Conservation (phyloP, 106 monocot species). For the Phalaenopsis aphrodite region DNA sequence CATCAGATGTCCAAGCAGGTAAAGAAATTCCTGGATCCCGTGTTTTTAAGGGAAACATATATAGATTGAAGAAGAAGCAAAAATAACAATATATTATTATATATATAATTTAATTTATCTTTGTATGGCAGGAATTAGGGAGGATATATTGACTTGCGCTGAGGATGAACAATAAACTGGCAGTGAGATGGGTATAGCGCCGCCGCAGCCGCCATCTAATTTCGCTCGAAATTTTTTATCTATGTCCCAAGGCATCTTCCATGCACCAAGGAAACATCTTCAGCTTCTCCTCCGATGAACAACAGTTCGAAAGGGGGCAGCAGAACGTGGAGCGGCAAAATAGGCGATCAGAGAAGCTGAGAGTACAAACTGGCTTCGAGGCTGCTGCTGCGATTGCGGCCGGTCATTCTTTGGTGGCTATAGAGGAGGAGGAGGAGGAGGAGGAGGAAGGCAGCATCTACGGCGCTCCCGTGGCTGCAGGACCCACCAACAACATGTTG, state of each 20-base stretch:
- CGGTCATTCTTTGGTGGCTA: constrained; percentile 18
- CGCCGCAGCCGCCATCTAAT: neutral
- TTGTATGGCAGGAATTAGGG: neutral
- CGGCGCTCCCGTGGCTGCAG: neutral
- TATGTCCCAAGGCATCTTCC: constrained; percentile 83
- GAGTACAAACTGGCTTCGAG: constrained; percentile 38
- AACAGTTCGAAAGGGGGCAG: constrained; percentile 18
- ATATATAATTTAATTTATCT: neutral
- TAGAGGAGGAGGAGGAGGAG: neutral
- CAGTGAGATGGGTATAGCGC: neutral
- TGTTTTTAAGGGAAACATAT: neutral
- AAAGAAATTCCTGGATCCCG: neutral
- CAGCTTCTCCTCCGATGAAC: constrained; percentile 49
- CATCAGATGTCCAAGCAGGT: neutral
- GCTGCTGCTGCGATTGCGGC: constrained; percentile 8
- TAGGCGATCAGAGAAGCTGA: constrained; percentile 61
- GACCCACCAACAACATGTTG: constrained; percentile 41
- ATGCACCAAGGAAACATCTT: constrained; percentile 65
- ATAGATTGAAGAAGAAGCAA: neutral
- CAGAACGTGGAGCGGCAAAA: constrained; percentile 18
- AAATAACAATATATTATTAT: neutral
- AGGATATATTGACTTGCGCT: too few relatives aligned
- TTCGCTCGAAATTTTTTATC: neutral
- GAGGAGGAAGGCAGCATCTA: constrained; percentile 13
- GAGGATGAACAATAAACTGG: neutral